These are phyloP conservation scores for Mycena epipterygia DNA, from an alignment of 768 basidiomycete genomes.

Conservation along the genomic window DNA sequence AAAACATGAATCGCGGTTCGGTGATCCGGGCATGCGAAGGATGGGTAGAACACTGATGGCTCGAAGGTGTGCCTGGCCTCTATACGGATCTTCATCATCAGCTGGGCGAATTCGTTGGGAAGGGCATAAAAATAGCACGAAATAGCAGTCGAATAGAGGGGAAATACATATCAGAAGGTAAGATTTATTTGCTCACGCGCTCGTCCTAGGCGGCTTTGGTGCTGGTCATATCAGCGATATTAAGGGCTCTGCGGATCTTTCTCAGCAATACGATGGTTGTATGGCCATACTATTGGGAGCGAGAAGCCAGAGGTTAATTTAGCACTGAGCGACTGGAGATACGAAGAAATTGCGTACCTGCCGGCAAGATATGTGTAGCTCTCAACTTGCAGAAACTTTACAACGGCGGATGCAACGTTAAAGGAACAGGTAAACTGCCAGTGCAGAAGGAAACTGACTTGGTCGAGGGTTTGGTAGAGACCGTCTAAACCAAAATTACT, in stretches of 20 bases:
- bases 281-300: not conserved
- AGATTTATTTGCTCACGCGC: not conserved
- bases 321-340: conserved; percentile 12
- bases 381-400: not conserved
- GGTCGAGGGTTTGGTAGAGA: not conserved
- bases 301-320: conserved; percentile 25
- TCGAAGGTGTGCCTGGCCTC: conserved; percentile 18
- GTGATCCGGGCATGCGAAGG: conserved; percentile 19
- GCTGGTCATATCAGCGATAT: not conserved
- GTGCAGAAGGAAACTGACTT: not conserved
- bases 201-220: not conserved
- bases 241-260: not conserved
- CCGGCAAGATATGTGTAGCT: conserved; percentile 11
- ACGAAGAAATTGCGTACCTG: conserved; percentile 22
- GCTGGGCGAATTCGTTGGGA: conserved; percentile 2
- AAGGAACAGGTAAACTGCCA: not conserved
- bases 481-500: not conserved
- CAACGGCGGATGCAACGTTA: not conserved
- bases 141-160: conserved; percentile 1
- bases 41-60: conserved; percentile 10
- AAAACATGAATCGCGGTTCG: conserved; percentile 27
- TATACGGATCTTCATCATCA: conserved; percentile 25
- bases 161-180: conserved; percentile 3
- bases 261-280: not conserved
- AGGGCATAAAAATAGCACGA: not conserved